phyloP scores from a whole-genome alignment of 768 basidiomycete genomes.

The Rhizopogon vesiculosus region DNA sequence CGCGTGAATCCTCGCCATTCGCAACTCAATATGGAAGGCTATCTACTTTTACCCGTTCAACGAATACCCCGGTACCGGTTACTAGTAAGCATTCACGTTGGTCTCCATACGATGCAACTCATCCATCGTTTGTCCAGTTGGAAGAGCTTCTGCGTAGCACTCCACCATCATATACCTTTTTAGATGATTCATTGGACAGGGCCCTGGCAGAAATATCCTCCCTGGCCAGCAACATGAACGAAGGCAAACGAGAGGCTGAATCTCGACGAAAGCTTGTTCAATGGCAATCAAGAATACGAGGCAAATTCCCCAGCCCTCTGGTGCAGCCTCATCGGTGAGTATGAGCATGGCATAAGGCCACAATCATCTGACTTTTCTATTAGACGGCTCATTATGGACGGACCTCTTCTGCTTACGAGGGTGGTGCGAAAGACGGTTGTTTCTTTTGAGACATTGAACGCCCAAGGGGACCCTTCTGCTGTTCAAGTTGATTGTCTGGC shows the following conservation, averaged over 20 bases:
- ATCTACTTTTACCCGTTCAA: slow-evolving; percentile 91
- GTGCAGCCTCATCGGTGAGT: slow-evolving; percentile 94
- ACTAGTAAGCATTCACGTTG: slow-evolving; percentile 53
- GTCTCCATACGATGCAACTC: neutral
- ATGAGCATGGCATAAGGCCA: neutral
- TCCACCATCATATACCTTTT: slow-evolving; percentile 70
- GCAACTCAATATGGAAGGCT: slow-evolving; percentile 91
- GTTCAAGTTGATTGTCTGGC: slow-evolving; percentile 90
- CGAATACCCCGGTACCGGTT: slow-evolving; percentile 96
- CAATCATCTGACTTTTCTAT: slow-evolving; percentile 6
- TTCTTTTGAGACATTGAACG: slow-evolving; percentile 74
- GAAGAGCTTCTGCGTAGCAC: slow-evolving; percentile 85
- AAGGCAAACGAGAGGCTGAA: slow-evolving; percentile 94
- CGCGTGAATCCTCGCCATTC: slow-evolving; percentile 87
- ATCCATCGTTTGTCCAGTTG: slow-evolving; percentile 36
- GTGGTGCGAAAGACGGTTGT: slow-evolving; percentile 83
- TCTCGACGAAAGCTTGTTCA: slow-evolving; percentile 86
- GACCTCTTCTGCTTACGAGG: slow-evolving; percentile 77
- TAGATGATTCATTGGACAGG: slow-evolving; percentile 80
- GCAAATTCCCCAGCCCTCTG: slow-evolving; percentile 92
- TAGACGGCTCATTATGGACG: slow-evolving; percentile 93
- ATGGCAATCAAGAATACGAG: slow-evolving; percentile 86
- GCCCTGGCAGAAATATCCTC: slow-evolving; percentile 85
- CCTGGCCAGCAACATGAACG: slow-evolving; percentile 94
- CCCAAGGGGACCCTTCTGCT: slow-evolving; percentile 71